Evolutionary conservation across 2,329 filamentous ascomycete genomes (phyloP).

Genomic region (Xylariaceae sp.): DNA sequence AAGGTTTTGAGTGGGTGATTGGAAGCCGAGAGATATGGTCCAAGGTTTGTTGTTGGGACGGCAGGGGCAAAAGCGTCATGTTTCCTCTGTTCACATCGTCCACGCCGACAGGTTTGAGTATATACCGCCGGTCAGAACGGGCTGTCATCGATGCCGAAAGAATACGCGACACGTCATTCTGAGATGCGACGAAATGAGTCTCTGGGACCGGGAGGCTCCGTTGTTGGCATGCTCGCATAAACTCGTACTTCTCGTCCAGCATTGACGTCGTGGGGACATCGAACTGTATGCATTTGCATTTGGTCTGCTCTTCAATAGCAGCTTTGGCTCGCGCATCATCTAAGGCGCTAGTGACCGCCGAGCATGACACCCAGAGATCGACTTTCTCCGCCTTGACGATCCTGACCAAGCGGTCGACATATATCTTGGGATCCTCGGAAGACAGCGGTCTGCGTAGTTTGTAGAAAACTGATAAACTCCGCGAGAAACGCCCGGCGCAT

Average conservation of each 20-base stretch:
- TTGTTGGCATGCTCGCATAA: conserved; percentile 54
- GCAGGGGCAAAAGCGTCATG: conserved; percentile 62
- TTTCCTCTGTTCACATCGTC: conserved; percentile 56
- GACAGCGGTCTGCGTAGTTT: conserved; percentile 31
- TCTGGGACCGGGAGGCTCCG: conserved; percentile 53
- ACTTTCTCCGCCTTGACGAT: conserved; percentile 58
- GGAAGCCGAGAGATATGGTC: conserved; percentile 50
- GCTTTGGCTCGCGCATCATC: conserved; percentile 65
- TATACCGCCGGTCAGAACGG: conserved; percentile 43
- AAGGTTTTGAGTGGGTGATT: conserved; percentile 53
- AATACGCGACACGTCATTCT: conserved; percentile 49
- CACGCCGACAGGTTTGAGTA: conserved; percentile 63
- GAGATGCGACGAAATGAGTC: conserved; percentile 49
- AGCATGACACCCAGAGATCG: conserved; percentile 71
- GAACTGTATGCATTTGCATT: conserved; percentile 62
- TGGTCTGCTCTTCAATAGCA: conserved; percentile 52
- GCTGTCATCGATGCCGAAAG: conserved; percentile 35
- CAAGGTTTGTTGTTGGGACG: conserved; percentile 49
- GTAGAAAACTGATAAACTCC: conserved; percentile 53
- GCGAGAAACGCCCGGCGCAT: conserved; percentile 56
- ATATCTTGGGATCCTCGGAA: conserved; percentile 37
- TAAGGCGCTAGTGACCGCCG: conserved; percentile 60
- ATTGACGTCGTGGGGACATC: conserved; percentile 50
- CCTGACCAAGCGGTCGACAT: conserved; percentile 53
- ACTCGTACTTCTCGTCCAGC: conserved; percentile 63